A percentile compares a stretch with the other conserved stretches of the same genome.
phyloP scores from a whole-genome alignment of 2,329 filamentous ascomycete genomes.

The Gliomastix tumulicola region DNA sequence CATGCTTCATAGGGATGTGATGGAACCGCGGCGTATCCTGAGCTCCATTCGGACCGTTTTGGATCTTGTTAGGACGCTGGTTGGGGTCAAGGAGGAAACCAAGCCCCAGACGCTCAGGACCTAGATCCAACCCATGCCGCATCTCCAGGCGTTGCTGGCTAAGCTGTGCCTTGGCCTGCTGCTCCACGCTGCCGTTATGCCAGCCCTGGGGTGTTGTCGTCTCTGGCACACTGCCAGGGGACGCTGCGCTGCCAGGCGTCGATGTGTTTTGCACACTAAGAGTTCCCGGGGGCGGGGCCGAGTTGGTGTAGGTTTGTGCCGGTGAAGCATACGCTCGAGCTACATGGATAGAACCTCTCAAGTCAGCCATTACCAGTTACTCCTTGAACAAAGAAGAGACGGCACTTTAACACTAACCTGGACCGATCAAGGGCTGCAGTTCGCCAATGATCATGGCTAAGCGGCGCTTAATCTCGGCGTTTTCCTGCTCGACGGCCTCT shows the following conservation, averaged over 20 bases:
- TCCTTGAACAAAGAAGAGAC: too few species aligned
- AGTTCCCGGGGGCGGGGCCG: slow-evolving; percentile 2
- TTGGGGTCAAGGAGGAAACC: slow-evolving; percentile 64
- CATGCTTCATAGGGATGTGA: slow-evolving; percentile 43
- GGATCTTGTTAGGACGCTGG: slow-evolving; percentile 45
- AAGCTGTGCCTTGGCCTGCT: slow-evolving; percentile 15
- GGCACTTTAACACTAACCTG: too few species aligned
- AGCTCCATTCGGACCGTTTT: slow-evolving; percentile 39
- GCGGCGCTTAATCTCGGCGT: slow-evolving; percentile 66
- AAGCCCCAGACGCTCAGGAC: slow-evolving; percentile 61
- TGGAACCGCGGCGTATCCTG: slow-evolving; percentile 36
- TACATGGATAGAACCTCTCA: too few species aligned
- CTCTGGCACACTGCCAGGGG: slow-evolving; percentile 23
- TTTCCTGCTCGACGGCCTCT: slow-evolving; percentile 71
- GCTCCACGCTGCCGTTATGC: neutral
- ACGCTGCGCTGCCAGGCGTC: slow-evolving; percentile 30
- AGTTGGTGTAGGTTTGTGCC: slow-evolving; percentile 13
- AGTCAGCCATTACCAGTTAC: too few species aligned
- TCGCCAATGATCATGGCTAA: slow-evolving; percentile 59
- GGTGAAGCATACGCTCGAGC: slow-evolving; percentile 23
- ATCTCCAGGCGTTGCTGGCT: slow-evolving; percentile 42
- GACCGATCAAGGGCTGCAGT: slow-evolving; percentile 52
- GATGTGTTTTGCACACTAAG: slow-evolving; percentile 22
- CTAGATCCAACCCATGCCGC: slow-evolving; percentile 51
- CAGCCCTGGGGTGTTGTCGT: slow-evolving; percentile 4